Conservation (phyloP, 768 basidiomycete species). For the Lactarius quietus region DNA sequence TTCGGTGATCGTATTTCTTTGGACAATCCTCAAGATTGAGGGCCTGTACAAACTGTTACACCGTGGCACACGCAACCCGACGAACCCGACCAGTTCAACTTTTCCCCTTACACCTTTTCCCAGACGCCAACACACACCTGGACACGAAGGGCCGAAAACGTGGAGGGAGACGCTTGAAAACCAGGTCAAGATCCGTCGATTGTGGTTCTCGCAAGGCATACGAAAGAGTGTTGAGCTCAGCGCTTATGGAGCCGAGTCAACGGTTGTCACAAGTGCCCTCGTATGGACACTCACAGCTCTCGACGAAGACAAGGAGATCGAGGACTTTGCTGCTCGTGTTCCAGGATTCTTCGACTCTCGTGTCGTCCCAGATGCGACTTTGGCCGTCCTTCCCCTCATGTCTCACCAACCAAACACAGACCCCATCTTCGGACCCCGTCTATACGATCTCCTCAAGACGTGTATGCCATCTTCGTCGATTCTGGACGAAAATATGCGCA, state of each 20-base stretch:
- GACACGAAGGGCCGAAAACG: background rate
- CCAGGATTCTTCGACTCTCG: conserved; percentile 12
- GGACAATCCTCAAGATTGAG: background rate
- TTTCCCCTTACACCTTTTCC: no score
- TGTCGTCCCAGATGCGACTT: conserved; percentile 1
- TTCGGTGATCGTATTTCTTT: background rate
- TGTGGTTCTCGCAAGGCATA: conserved; percentile 1
- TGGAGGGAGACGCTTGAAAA: conserved; percentile 1
- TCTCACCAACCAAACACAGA: background rate
- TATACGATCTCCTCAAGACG: conserved; percentile 9
- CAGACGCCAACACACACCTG: background rate
- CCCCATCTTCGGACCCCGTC: conserved; percentile 9
- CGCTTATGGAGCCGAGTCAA: background rate
- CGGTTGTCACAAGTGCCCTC: background rate
- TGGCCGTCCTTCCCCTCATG: background rate
- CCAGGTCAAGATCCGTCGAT: background rate
- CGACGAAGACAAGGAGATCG: conserved; percentile 6
- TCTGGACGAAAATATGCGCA: conserved; percentile 2
- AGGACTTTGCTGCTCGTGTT: conserved; percentile 6
- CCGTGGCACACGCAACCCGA: no score
- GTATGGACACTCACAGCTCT: conserved; percentile 12
- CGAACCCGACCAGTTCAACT: no score
- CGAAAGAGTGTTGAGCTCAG: conserved; percentile 1
- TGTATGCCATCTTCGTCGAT: background rate
- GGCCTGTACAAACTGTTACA: no score